phyloP scores from a whole-genome alignment of 1,139 yeast species.

The Saccharomycopsis hybrid region DNA sequence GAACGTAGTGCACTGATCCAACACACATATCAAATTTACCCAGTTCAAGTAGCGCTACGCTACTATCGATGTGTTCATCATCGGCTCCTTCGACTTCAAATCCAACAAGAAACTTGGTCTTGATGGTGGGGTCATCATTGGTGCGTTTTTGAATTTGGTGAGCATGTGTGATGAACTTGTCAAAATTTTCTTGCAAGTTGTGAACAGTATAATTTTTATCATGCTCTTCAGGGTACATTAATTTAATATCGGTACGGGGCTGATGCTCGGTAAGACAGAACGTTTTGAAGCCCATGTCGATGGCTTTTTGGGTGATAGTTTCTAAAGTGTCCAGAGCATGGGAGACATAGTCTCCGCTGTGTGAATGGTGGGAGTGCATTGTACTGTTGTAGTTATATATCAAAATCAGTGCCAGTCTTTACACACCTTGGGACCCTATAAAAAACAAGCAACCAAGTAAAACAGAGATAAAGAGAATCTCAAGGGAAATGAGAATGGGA shows the following conservation, averaged over 20 bases:
- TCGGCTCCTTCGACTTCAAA: constrained; percentile 84
- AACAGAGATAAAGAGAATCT: too few species aligned
- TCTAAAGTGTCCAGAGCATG: constrained; percentile 84
- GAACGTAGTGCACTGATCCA: constrained; percentile 86
- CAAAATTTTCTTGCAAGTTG: constrained; percentile 46
- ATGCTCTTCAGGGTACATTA: constrained; percentile 80
- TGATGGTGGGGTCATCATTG: constrained; percentile 27
- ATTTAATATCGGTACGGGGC: constrained; percentile 58
- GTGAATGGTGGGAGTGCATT: constrained; percentile 95
- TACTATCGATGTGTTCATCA: constrained; percentile 41
- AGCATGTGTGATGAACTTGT: constrained; percentile 57
- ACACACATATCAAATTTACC: constrained; percentile 57
- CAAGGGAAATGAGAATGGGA: too few species aligned
- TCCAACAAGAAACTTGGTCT: constrained; percentile 64
- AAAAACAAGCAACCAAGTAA: too few species aligned
- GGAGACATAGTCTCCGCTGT: constrained; percentile 81
- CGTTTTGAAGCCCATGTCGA: constrained; percentile 49
- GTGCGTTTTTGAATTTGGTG: constrained; percentile 37
- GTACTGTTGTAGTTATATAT: too few species aligned
- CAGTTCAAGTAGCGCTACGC: constrained; percentile 34
- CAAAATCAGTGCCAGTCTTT: neutral
- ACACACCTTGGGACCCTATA: neutral
- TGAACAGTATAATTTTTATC: constrained; percentile 41
- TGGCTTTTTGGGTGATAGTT: constrained; percentile 53
- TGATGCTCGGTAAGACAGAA: constrained; percentile 93